A percentile compares a stretch with the other conserved stretches of the same genome.
phyloP scores from a whole-genome alignment of 2,329 filamentous ascomycete genomes.

The Trichoderma lentiforme region DNA sequence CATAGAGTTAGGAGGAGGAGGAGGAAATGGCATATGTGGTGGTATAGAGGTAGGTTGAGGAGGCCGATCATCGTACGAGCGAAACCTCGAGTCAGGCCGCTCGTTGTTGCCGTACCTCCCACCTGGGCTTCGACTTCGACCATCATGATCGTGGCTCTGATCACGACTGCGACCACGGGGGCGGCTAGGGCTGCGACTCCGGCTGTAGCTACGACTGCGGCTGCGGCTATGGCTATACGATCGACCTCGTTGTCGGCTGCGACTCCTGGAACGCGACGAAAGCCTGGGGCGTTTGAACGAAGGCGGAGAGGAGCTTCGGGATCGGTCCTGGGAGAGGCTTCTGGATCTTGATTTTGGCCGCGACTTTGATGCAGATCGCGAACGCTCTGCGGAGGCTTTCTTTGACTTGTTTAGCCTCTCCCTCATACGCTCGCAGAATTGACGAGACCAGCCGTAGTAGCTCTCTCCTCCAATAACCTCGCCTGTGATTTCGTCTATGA shows the following conservation, averaged over 20 bases:
- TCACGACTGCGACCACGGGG: conserved; percentile 21
- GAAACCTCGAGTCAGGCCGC: conserved; percentile 13
- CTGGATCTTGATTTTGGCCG: conserved; percentile 31
- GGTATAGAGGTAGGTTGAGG: conserved; percentile 26
- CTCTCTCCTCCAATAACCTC: conserved; percentile 65
- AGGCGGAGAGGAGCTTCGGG: conserved; percentile 32
- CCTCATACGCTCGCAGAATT: conserved; percentile 81
- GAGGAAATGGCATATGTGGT: conserved; percentile 16
- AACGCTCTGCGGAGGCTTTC: conserved; percentile 32
- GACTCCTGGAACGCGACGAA: conserved; percentile 27
- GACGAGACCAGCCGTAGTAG: conserved; percentile 84
- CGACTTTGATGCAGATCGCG: conserved; percentile 32
- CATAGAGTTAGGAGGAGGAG: not conserved
- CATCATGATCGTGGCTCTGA: not conserved
- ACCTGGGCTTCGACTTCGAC: conserved; percentile 2
- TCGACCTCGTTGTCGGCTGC: conserved; percentile 17
- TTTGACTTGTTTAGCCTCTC: conserved; percentile 40
- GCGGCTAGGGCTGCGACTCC: conserved; percentile 14
- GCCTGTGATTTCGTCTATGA: conserved; percentile 63
- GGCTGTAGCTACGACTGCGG: conserved; percentile 24
- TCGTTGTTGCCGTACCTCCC: not conserved
- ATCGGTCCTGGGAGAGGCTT: conserved; percentile 29
- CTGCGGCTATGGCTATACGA: conserved; percentile 32
- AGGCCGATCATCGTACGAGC: conserved; percentile 15
- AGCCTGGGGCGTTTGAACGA: conserved; percentile 31